Conservation (phyloP, 768 basidiomycete genomes). For the Paxillus involutus region DNA sequence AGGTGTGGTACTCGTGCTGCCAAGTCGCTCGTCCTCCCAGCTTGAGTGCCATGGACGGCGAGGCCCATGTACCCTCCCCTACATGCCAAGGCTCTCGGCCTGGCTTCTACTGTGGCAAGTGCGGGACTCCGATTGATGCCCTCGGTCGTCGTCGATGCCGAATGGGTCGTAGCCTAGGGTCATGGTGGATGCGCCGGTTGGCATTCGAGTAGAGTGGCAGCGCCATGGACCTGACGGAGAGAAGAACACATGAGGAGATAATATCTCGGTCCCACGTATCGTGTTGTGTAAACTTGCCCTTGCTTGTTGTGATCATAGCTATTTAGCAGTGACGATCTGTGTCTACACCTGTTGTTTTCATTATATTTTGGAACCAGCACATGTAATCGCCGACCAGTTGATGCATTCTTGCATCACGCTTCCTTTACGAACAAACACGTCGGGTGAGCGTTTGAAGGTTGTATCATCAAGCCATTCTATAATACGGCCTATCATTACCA, state of each 20-base stretch:
- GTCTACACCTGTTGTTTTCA: too few species aligned
- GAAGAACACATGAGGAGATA: conserved; percentile 27
- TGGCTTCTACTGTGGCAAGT: conserved; percentile 16
- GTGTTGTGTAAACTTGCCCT: neutral
- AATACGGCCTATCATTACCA: too few species aligned
- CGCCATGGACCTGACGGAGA: conserved; percentile 9
- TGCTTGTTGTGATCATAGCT: neutral
- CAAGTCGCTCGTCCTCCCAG: too few species aligned
- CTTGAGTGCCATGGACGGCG: too few species aligned
- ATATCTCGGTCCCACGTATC: conserved; percentile 22
- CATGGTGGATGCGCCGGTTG: conserved; percentile 25
- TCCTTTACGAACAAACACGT: too few species aligned
- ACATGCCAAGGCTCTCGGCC: conserved; percentile 12
- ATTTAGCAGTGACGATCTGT: neutral
- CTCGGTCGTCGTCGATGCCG: conserved; percentile 21
- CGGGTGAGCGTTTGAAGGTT: too few species aligned
- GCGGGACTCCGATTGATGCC: conserved; percentile 19
- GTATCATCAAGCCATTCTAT: too few species aligned
- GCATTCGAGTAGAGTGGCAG: conserved; percentile 27
- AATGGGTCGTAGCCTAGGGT: conserved; percentile 22
- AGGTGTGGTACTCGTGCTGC: too few species aligned
- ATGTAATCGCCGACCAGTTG: too few species aligned
- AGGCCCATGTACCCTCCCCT: too few species aligned
- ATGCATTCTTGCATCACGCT: too few species aligned
- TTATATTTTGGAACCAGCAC: too few species aligned